Conservation (phyloP, 768 basidiomycete species). For the Porphyrellus cyaneotinctus region DNA sequence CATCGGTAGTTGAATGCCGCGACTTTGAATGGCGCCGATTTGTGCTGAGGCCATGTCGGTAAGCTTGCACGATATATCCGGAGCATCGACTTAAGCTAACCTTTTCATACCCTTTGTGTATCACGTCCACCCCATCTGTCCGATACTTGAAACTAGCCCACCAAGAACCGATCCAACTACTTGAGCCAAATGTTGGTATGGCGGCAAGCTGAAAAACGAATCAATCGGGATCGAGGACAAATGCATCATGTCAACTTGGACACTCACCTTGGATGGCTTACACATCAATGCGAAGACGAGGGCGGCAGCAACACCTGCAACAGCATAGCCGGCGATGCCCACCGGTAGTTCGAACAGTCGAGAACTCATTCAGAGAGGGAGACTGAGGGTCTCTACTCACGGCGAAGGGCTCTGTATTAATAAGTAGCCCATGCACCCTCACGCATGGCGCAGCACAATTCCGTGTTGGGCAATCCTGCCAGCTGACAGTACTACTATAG, state of each 20-base stretch:
- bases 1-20: neutral
- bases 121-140: conserved; percentile 11
- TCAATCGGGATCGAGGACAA: neutral
- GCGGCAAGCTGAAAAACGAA: neutral
- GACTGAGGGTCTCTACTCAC: too few relatives aligned
- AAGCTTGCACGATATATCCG: neutral
- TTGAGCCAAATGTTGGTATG: conserved; percentile 2
- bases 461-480: too few relatives aligned
- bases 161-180: conserved; percentile 8
- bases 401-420: too few relatives aligned
- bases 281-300: neutral
- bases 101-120: conserved; percentile 34
- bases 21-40: neutral
- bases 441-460: too few relatives aligned
- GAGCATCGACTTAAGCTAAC: conserved; percentile 4
- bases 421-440: too few relatives aligned
- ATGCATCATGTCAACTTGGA: neutral
- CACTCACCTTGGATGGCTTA: conserved; percentile 2
- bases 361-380: neutral
- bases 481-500: too few relatives aligned
- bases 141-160: conserved; percentile 15
- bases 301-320: neutral
- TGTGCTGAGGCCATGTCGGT: neutral
- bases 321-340: neutral
- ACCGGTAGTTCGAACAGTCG: neutral